phyloP scores from a whole-genome alignment of 257 asterid genomes.

The Misopates orontium region DNA sequence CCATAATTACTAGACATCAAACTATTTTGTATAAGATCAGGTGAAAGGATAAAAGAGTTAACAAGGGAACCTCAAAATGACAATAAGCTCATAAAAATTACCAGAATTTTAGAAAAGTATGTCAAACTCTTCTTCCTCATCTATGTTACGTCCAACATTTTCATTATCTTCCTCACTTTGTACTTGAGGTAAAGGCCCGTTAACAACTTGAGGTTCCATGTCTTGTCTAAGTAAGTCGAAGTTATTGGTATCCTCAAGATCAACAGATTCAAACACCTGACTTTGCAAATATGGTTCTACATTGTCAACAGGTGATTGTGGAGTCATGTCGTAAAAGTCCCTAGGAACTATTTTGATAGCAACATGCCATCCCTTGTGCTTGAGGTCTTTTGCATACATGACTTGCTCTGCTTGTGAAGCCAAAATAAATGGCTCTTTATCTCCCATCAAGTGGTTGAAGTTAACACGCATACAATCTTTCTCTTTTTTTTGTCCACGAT shows the following conservation, averaged over 20 bases:
- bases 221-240: neutral
- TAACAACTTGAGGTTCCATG: neutral
- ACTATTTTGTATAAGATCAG: no score
- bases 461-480: neutral
- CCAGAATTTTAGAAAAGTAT: no score
- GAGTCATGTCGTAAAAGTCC: no score
- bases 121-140: no score
- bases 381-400: neutral
- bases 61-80: no score
- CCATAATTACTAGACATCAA: no score
- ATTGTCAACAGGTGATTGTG: neutral
- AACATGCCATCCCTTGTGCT: neutral
- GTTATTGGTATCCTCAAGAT: neutral
- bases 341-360: neutral
- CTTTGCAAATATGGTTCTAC: neutral
- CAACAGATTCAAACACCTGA: neutral
- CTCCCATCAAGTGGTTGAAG: neutral
- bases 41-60: no score
- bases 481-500: no score
- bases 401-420: neutral
- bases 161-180: no score
- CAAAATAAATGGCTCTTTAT: neutral
- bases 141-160: no score
- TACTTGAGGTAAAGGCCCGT: no score
- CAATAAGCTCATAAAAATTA: no score